Conservation (phyloP, 2,329 filamentous ascomycete genomes). For the Talaromyces verruculosus region DNA sequence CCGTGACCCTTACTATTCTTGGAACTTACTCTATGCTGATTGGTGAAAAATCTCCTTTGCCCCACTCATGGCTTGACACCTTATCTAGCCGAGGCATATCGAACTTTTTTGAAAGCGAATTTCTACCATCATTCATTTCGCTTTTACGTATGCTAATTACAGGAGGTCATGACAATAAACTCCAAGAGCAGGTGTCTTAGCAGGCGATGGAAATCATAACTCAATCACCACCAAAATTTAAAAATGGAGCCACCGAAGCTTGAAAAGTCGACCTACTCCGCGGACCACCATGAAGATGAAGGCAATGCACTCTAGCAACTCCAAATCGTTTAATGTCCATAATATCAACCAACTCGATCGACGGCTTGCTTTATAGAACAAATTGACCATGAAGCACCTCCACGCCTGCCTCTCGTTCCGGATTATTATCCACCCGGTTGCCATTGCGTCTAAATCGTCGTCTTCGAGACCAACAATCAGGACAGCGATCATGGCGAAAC, state of each 20-base stretch:
- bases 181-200: not conserved
- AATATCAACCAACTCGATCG: too few species aligned
- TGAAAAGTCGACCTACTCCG: not conserved
- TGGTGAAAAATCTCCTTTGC: not conserved
- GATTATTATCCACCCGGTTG: not conserved
- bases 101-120: not conserved
- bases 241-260: too few species aligned
- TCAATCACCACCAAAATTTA: not conserved
- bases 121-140: not conserved
- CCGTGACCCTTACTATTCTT: not conserved
- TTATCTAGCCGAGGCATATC: not conserved
- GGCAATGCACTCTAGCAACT: not conserved
- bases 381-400: constrained; percentile 4
- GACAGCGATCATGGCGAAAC: constrained; percentile 1
- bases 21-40: not conserved
- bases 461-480: constrained; percentile 1
- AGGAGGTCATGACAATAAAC: not conserved
- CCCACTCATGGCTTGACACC: too few species aligned
- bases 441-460: not conserved
- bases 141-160: not conserved
- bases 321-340: too few species aligned
- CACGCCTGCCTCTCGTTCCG: not conserved
- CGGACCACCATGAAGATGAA: not conserved
- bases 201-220: not conserved
- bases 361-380: not conserved